Evolutionary conservation across 2,329 filamentous ascomycete species (phyloP).

Genomic region (Zarea fungicola): DNA sequence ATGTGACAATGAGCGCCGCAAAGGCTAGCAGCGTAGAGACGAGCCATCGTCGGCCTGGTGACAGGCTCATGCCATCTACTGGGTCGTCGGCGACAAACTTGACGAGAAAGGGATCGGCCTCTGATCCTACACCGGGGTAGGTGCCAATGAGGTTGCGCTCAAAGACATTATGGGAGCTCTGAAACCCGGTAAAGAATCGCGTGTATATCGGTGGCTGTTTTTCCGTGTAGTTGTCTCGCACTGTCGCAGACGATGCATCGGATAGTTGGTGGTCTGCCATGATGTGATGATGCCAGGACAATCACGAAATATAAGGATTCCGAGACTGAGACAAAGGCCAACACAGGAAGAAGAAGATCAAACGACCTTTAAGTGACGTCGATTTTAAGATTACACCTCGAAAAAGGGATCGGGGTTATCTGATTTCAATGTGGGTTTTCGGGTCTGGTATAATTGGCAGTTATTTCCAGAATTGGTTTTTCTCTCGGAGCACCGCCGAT

Average conservation of each 20-base stretch:
- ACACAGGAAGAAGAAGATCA: no score
- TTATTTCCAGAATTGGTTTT: no score
- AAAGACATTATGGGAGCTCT: not conserved
- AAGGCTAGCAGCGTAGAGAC: not conserved
- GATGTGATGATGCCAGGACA: no score
- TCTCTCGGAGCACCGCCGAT: no score
- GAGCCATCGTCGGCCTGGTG: not conserved
- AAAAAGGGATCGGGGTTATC: no score
- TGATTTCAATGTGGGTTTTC: no score
- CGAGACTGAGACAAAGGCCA: not conserved
- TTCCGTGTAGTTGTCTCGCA: not conserved
- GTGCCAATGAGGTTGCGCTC: not conserved
- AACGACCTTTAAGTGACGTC: no score
- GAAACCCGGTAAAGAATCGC: not conserved
- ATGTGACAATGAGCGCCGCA: not conserved
- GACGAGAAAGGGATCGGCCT: not conserved
- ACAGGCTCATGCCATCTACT: not conserved
- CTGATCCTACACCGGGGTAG: not conserved
- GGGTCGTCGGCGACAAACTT: not conserved
- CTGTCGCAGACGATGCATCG: not conserved
- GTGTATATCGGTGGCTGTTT: not conserved
- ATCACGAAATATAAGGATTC: not conserved
- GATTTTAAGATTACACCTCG: no score
- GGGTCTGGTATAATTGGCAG: no score
- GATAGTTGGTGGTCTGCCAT: not conserved